phyloP scores from a whole-genome alignment of 257 asterid species.

The Solanum pennellii region DNA sequence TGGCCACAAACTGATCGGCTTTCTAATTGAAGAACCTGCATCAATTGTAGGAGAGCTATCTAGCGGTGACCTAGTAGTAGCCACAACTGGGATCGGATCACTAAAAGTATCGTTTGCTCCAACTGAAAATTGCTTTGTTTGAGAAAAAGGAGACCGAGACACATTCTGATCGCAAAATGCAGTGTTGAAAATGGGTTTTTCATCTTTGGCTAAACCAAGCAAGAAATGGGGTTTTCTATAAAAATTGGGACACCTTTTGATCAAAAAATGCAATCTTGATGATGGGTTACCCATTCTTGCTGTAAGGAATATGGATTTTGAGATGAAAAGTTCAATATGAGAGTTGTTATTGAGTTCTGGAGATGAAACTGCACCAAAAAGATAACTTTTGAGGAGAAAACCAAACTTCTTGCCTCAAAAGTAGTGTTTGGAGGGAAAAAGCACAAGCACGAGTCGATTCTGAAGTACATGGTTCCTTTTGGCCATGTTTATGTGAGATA shows the following conservation, averaged over 20 bases:
- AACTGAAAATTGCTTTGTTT: slow-evolving; percentile 31
- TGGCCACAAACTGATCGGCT: slow-evolving; percentile 80
- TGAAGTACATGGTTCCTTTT: not conserved
- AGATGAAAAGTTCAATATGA: not conserved
- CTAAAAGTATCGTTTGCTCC: slow-evolving; percentile 8
- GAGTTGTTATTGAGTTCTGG: not conserved
- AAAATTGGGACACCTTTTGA: not conserved
- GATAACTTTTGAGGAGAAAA: not conserved
- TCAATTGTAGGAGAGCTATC: slow-evolving; percentile 34
- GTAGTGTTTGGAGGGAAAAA: not conserved
- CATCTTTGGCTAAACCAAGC: not conserved
- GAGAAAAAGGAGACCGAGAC: slow-evolving; percentile 5
- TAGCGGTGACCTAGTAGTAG: slow-evolving; percentile 13
- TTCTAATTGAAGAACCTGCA: slow-evolving; percentile 79
- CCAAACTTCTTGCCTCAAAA: not conserved
- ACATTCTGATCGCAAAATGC: not conserved
- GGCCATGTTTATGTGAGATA: not conserved
- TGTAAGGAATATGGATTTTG: slow-evolving; percentile 29
- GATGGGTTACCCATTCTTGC: not conserved
- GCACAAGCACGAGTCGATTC: not conserved
- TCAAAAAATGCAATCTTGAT: not conserved
- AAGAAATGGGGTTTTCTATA: slow-evolving; percentile 22
- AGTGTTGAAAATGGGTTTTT: not conserved
- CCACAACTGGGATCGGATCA: slow-evolving; percentile 12
- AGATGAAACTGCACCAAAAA: not conserved